These are phyloP conservation scores for Serendipita vermifera DNA, from an alignment of 768 basidiomycete genomes.

Conservation along the genomic window DNA sequence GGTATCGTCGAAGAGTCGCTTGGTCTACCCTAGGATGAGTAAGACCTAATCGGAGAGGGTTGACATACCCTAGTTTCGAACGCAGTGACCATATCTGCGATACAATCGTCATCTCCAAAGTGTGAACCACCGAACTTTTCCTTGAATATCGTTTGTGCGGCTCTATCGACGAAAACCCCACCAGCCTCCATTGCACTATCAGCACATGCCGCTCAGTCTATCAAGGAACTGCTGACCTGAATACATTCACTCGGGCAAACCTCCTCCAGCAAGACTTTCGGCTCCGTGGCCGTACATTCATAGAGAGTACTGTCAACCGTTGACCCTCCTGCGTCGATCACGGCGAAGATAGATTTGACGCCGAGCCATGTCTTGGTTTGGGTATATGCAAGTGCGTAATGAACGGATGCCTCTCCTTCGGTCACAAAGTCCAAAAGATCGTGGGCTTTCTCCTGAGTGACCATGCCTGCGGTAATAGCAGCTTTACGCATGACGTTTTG, in stretches of 20 bases:
- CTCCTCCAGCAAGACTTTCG: background rate
- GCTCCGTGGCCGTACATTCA: background rate
- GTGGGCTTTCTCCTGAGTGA: slow-evolving; percentile 17
- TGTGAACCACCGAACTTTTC: background rate
- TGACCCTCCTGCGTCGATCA: slow-evolving; percentile 4
- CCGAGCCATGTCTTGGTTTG: background rate
- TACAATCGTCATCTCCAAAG: background rate
- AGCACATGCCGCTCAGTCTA: background rate
- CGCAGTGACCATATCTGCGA: background rate
- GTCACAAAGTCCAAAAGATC: background rate
- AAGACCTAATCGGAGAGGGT: background rate
- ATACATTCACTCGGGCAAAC: slow-evolving; percentile 1
- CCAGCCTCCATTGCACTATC: background rate
- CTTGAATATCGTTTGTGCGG: background rate
- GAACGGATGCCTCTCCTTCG: slow-evolving; percentile 10
- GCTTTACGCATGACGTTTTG: slow-evolving; percentile 18
- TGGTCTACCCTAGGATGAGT: slow-evolving; percentile 5
- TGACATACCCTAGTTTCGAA: background rate
- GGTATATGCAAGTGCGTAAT: slow-evolving; percentile 9
- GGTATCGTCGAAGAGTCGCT: slow-evolving; percentile 10
- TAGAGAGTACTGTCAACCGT: background rate
- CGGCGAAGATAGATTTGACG: background rate
- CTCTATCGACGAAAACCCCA: background rate
- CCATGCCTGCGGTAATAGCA: slow-evolving; percentile 18
- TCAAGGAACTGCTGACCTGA: background rate